A percentile compares a stretch with the other conserved stretches of the same genome.
These are phyloP conservation scores for Sporothrix globosa DNA, from an alignment of 2,329 filamentous ascomycete genomes.

Conservation along the genomic window DNA sequence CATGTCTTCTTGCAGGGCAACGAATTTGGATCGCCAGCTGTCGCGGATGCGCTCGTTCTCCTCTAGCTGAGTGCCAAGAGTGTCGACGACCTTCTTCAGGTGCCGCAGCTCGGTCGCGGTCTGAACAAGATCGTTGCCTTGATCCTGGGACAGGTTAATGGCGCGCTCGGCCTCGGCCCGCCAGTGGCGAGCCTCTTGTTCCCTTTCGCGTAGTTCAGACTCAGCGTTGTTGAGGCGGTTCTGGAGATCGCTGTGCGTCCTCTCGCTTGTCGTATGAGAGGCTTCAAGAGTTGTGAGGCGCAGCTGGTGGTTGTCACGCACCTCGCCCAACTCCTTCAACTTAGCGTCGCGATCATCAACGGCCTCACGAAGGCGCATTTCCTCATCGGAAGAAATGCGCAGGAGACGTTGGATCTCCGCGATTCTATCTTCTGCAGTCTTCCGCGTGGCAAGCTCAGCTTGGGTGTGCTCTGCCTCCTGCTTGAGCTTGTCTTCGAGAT, in stretches of 20 bases:
- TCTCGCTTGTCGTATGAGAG: conserved; percentile 61
- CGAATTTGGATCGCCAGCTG: conserved; percentile 80
- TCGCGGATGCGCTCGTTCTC: conserved; percentile 85
- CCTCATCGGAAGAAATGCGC: conserved; percentile 71
- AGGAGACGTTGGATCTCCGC: conserved; percentile 73
- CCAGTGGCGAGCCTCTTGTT: conserved; percentile 64
- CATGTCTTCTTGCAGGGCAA: conserved; percentile 87
- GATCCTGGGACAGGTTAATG: conserved; percentile 55
- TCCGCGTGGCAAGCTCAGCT: conserved; percentile 63
- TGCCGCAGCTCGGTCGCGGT: conserved; percentile 67
- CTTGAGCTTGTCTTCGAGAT: conserved; percentile 70
- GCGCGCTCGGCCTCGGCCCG: conserved; percentile 64
- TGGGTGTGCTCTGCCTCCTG: conserved; percentile 66
- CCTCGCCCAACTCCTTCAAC: conserved; percentile 63
- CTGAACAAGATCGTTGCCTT: conserved; percentile 54
- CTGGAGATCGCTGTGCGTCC: conserved; percentile 59
- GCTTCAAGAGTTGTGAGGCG: conserved; percentile 69
- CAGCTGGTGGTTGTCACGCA: conserved; percentile 59
- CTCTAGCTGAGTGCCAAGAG: conserved; percentile 75
- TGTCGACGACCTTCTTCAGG: conserved; percentile 72
- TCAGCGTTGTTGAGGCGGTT: conserved; percentile 60
- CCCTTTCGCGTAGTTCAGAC: conserved; percentile 57
- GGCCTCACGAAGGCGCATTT: conserved; percentile 66
- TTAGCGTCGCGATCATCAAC: conserved; percentile 71
- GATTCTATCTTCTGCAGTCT: conserved; percentile 71